Evolutionary conservation across 306 rosid species (phyloP).

Genomic region (Cucurbita ficifolia): DNA sequence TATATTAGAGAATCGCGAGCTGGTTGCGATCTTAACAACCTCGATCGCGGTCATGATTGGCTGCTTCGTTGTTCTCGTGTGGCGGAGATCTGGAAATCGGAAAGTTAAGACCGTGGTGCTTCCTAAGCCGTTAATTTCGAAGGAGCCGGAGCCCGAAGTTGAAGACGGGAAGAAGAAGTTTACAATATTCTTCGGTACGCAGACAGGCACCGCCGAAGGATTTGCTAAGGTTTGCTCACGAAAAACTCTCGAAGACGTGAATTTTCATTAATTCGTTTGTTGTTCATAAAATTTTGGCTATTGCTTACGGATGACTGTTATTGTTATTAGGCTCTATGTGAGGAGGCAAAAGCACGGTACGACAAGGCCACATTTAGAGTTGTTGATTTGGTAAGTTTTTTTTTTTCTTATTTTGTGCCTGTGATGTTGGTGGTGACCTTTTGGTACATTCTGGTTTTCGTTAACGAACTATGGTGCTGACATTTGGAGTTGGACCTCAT

Average conservation of each 20-base stretch:
- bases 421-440: background rate
- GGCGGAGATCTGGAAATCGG: constrained; percentile 54
- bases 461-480: background rate
- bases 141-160: constrained; percentile 29
- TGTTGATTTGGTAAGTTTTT: constrained; percentile 60
- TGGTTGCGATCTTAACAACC: constrained; percentile 52
- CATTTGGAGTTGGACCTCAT: background rate
- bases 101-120: constrained; percentile 25
- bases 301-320: background rate
- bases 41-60: constrained; percentile 79
- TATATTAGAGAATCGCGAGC: constrained; percentile 55
- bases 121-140: constrained; percentile 31
- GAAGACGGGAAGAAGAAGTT: constrained; percentile 81
- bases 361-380: constrained; percentile 64
- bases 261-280: background rate
- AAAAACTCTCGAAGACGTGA: background rate
- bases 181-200: constrained; percentile 87
- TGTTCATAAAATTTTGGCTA: background rate
- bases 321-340: constrained; percentile 55
- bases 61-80: constrained; percentile 54
- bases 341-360: constrained; percentile 81
- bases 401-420: background rate
- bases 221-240: constrained; percentile 54
- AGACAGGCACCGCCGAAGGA: constrained; percentile 98
- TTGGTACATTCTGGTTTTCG: background rate